Conservation (phyloP, 2,329 filamentous ascomycete species). For the Rhinocladiella mackenziei region DNA sequence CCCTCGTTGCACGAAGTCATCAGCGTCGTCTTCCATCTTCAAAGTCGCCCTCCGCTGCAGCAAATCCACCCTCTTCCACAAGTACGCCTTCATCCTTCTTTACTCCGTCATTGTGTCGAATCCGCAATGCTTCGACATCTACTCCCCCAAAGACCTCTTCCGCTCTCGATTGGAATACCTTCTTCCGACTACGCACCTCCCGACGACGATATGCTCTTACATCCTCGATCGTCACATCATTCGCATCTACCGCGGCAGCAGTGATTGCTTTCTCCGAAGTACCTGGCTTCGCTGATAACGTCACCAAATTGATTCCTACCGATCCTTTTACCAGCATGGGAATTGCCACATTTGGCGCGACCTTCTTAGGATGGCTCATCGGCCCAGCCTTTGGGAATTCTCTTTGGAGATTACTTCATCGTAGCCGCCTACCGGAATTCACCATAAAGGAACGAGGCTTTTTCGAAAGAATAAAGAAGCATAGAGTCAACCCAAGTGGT, state of each 20-base stretch:
- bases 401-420: constrained; percentile 72
- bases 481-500: constrained; percentile 83
- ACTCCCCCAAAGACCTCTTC: constrained; percentile 7
- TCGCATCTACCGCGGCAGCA: constrained; percentile 58
- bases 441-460: constrained; percentile 85
- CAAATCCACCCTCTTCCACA: constrained; percentile 13
- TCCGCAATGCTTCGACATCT: constrained; percentile 21
- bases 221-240: constrained; percentile 65
- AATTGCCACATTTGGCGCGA: constrained; percentile 69
- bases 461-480: constrained; percentile 83
- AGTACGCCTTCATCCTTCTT: constrained; percentile 25
- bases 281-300: constrained; percentile 25
- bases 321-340: constrained; percentile 86
- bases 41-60: constrained; percentile 10
- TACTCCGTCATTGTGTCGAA: constrained; percentile 22
- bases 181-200: constrained; percentile 83
- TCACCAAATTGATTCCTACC: constrained; percentile 42
- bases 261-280: constrained; percentile 31
- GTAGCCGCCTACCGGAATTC: constrained; percentile 44
- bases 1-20: constrained; percentile 27
- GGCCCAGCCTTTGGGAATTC: constrained; percentile 78
- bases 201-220: constrained; percentile 78
- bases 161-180: constrained; percentile 79
- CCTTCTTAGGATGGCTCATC: constrained; percentile 79
- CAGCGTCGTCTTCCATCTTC: constrained; percentile 10